Conservation (phyloP, 2,329 filamentous ascomycete genomes). For the Diplocarpon rosae region DNA sequence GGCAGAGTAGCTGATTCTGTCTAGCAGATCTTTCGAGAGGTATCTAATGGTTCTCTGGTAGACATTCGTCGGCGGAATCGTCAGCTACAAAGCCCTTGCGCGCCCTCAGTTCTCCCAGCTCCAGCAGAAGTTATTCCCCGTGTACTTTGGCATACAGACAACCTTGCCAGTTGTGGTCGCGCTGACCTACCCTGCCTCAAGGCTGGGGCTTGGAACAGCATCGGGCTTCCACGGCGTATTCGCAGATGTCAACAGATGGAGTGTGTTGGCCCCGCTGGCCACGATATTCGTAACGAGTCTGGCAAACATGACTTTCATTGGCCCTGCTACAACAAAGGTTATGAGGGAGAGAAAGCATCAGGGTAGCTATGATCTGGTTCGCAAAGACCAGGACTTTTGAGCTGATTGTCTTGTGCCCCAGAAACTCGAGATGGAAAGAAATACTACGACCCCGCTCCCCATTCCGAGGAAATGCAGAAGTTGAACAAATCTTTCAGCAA, state of each 20-base stretch:
- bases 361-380: slow-evolving; percentile 40
- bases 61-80: slow-evolving; percentile 65
- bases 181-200: slow-evolving; percentile 63
- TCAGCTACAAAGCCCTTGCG: slow-evolving; percentile 67
- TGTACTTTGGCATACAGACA: slow-evolving; percentile 82
- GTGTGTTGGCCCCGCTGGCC: slow-evolving; percentile 56
- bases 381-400: background rate
- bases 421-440: slow-evolving; percentile 86
- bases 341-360: slow-evolving; percentile 72
- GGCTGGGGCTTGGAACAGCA: slow-evolving; percentile 26
- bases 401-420: slow-evolving; percentile 21
- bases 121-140: slow-evolving; percentile 71
- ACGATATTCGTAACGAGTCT: slow-evolving; percentile 61
- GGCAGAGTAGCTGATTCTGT: slow-evolving; percentile 27
- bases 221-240: slow-evolving; percentile 45
- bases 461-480: slow-evolving; percentile 72
- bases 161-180: slow-evolving; percentile 61
- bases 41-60: slow-evolving; percentile 25
- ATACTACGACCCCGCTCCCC: slow-evolving; percentile 66
- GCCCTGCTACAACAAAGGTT: slow-evolving; percentile 62
- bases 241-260: slow-evolving; percentile 47
- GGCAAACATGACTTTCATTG: slow-evolving; percentile 58
- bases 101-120: slow-evolving; percentile 72
- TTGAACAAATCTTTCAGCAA: slow-evolving; percentile 70
- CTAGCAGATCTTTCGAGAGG: background rate